phyloP scores from a whole-genome alignment of 1,284 basidiomycete species.

The Chondrostereum purpureum region DNA sequence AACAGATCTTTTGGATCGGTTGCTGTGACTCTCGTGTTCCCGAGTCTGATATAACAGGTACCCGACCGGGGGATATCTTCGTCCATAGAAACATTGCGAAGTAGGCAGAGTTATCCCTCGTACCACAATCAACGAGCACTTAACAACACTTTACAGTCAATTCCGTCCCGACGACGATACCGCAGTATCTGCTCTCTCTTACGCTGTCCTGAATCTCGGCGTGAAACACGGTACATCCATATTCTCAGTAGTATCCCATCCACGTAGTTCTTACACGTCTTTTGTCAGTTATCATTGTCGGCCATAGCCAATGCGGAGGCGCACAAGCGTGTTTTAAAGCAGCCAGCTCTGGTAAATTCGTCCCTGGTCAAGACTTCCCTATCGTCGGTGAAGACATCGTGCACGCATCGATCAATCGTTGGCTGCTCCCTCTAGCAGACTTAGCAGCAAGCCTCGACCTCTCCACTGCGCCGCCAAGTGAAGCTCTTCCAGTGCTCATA shows the following conservation, averaged over 20 bases:
- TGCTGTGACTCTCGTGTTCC: constrained; percentile 55
- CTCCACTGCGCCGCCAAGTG: constrained; percentile 26
- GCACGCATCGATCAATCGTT: constrained; percentile 54
- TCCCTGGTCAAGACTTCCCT: constrained; percentile 22
- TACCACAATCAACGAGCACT: neutral
- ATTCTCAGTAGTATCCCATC: constrained; percentile 16
- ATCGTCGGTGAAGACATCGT: constrained; percentile 29
- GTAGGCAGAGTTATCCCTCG: constrained; percentile 21
- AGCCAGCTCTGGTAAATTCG: constrained; percentile 24
- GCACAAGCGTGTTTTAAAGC: constrained; percentile 55
- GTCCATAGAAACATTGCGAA: constrained; percentile 41
- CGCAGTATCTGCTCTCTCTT: constrained; percentile 73
- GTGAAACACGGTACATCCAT: constrained; percentile 73
- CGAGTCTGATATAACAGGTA: constrained; percentile 33
- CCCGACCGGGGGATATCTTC: constrained; percentile 37
- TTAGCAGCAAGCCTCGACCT: constrained; percentile 48
- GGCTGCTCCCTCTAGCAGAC: constrained; percentile 66
- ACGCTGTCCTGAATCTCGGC: constrained; percentile 73
- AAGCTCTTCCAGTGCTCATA: constrained; percentile 56
- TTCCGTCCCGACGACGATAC: constrained; percentile 77
- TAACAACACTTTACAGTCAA: constrained; percentile 43
- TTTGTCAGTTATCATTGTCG: constrained; percentile 33
- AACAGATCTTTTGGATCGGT: constrained; percentile 40
- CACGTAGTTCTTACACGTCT: neutral
- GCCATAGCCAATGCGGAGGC: constrained; percentile 80